These are phyloP conservation scores for Casuarina glauca DNA, from an alignment of 306 rosid genomes.

Conservation along the genomic window DNA sequence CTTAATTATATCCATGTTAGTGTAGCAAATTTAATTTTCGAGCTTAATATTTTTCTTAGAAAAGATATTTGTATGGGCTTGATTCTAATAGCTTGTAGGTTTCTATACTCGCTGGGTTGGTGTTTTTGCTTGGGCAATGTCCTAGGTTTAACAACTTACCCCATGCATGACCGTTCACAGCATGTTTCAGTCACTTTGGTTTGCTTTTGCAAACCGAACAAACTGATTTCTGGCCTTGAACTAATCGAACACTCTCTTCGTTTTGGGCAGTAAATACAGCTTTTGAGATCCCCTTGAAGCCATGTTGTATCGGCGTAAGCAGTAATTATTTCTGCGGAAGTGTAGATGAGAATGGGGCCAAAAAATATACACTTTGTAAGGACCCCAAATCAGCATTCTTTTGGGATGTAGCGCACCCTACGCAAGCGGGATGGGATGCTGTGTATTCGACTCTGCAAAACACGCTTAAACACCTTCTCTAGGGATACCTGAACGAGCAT, in stretches of 20 bases:
- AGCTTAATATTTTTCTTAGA: too few relatives aligned
- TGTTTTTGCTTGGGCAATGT: not conserved
- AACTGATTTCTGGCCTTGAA: too few relatives aligned
- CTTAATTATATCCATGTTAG: not conserved
- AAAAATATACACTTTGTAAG: conserved; percentile 61
- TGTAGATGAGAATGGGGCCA: conserved; percentile 46
- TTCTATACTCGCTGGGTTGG: not conserved
- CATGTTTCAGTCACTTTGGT: not conserved
- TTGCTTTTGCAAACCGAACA: not conserved
- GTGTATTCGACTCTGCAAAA: conserved; percentile 50
- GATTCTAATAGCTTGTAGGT: not conserved
- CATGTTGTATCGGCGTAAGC: conserved; percentile 72
- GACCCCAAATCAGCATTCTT: conserved; percentile 68
- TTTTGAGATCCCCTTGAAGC: conserved; percentile 55
- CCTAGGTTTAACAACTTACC: not conserved
- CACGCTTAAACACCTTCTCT: conserved; percentile 32
- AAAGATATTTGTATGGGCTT: not conserved
- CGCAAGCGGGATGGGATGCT: conserved; percentile 85
- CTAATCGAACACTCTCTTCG: not conserved
- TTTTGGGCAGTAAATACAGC: conserved; percentile 19
- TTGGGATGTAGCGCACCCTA: conserved; percentile 69
- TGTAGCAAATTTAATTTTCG: too few relatives aligned
- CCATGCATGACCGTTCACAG: not conserved
- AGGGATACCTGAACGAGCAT: not conserved
- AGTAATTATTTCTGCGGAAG: conserved; percentile 58